phyloP scores from a whole-genome alignment of 2,329 filamentous ascomycete species.

The Trichoderma arundinaceum region DNA sequence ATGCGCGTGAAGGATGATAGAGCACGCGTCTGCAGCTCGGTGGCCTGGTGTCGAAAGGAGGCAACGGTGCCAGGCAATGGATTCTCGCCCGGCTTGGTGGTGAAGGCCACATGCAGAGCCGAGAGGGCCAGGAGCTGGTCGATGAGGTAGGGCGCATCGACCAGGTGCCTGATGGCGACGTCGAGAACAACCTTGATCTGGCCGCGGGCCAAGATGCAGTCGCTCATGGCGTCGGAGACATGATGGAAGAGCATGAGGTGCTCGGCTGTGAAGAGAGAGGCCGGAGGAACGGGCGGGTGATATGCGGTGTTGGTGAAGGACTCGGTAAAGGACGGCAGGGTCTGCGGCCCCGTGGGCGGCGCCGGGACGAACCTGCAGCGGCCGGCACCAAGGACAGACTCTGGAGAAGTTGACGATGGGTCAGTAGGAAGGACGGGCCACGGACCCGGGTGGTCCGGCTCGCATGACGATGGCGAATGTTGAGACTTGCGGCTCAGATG shows the following conservation, averaged over 20 bases:
- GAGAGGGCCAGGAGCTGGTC: conserved; percentile 54
- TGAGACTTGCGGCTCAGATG: conserved; percentile 28
- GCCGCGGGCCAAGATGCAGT: conserved; percentile 35
- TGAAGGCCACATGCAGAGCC: conserved; percentile 47
- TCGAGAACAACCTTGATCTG: conserved; percentile 39
- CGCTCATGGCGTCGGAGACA: conserved; percentile 38
- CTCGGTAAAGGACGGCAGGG: conserved; percentile 32
- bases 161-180: conserved; percentile 43
- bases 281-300: conserved; percentile 33
- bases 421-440: conserved; percentile 19
- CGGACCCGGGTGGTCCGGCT: conserved; percentile 25
- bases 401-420: conserved; percentile 17
- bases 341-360: conserved; percentile 19
- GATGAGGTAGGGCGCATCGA: conserved; percentile 51
- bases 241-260: conserved; percentile 51
- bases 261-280: conserved; percentile 44
- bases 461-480: conserved; percentile 27
- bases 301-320: conserved; percentile 33
- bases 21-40: conserved; percentile 53
- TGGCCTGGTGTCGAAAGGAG: conserved; percentile 46
- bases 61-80: conserved; percentile 6
- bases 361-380: conserved; percentile 24
- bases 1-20: conserved; percentile 48
- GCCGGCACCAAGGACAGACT: conserved; percentile 21
- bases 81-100: conserved; percentile 33